Base-by-base conservation (phyloP, 1,284 basidiomycete genomes). In the Ceraceosorus guamensis region DNA sequence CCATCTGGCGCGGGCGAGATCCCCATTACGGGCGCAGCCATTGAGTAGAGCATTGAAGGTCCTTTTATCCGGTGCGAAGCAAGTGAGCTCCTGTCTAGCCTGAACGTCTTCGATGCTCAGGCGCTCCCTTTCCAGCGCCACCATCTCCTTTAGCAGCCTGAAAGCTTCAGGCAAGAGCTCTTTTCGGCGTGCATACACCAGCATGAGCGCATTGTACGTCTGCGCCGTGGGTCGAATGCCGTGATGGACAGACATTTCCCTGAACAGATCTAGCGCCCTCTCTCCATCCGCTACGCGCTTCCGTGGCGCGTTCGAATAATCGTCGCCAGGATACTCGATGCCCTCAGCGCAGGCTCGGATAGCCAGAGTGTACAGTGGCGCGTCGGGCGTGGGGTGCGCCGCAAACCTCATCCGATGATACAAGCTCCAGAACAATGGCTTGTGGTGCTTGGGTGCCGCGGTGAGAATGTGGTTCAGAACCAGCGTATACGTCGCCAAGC, bases 361-460 rank as follows among this genome's bases (percentile, higher is more conserved):
- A 89, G 98, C 95, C 31, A 84, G 76, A 0, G 85, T 83, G 77
- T 92, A 98, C 5, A 92, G 78, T 14, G 82, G 77, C 2, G 81
- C 80, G 60, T 88, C 85, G 0, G 93, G 91, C 2, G 80, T 78
- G 0, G 90, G 85, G 71, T 98, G 91, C 0, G 92, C 89, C 5
- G 88, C 86, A 53, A 96, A 88, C 52, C 95, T 88, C 89, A 96
- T 95, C 75, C 97, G 91, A 2, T 88, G 80, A 75, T 91, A 97
- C 30, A 97, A 81, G 68, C 96, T 89, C 89, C 89, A 95, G 18
- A 31, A 24, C 67, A 10, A 65, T 14, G 8, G 61, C 57, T 33
- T 67, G 62, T 14, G 67, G 5, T 32, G 60, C 65, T 3, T 57
- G 57, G 14, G 62, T 39, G 18, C 55, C 56, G 31, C 66, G 56